These are phyloP conservation scores for Chaetomium fimeti DNA, from an alignment of 495 filamentous ascomycete genomes.

Conservation along the genomic window DNA sequence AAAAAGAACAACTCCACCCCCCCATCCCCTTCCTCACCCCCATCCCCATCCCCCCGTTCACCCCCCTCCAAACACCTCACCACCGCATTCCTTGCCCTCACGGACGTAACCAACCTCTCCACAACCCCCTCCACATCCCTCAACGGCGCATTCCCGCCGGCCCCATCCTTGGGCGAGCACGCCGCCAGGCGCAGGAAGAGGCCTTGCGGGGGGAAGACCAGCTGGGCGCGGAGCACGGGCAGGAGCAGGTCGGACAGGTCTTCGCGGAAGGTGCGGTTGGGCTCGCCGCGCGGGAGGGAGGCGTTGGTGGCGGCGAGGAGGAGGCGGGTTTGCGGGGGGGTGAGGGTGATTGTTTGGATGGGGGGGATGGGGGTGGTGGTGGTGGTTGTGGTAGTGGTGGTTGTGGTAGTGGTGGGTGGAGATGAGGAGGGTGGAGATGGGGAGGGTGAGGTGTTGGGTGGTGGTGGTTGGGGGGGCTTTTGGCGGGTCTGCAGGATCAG, in stretches of 20 bases:
- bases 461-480: conserved; percentile 4
- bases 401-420: not conserved
- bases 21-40: not conserved
- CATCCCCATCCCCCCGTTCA: not conserved
- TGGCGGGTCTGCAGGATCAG: conserved; percentile 26
- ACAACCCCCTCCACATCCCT: not conserved
- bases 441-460: not conserved
- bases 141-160: conserved; percentile 16
- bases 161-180: conserved; percentile 39
- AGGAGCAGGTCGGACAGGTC: not conserved
- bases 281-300: conserved; percentile 21
- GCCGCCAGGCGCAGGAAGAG: conserved; percentile 36
- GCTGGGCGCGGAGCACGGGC: conserved; percentile 7
- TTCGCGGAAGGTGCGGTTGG: conserved; percentile 27
- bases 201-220: conserved; percentile 29
- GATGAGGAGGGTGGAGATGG: not conserved
- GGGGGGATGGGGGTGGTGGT: too few relatives aligned
- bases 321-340: conserved; percentile 16
- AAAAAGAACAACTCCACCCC: conserved; percentile 32
- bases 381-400: too few relatives aligned
- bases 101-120: not conserved
- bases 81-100: not conserved
- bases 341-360: not conserved
- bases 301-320: conserved; percentile 20
- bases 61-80: not conserved